Evolutionary conservation across 2,329 filamentous ascomycete species (phyloP).

Genomic region (Paecilomyces dactylethromorphus): DNA sequence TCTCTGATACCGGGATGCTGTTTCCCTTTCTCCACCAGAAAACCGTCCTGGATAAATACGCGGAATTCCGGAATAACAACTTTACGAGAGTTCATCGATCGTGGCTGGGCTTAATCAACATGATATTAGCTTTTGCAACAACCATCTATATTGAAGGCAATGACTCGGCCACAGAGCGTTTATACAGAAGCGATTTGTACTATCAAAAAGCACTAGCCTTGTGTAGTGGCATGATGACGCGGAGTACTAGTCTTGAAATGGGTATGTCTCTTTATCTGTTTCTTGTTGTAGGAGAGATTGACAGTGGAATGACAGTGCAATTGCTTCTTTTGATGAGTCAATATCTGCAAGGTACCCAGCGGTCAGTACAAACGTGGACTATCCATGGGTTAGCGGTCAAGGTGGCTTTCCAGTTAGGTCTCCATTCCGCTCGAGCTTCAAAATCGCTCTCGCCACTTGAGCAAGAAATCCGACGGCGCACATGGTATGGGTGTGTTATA

Average conservation of each 20-base stretch:
- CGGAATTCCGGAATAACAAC: not conserved
- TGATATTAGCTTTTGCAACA: conserved; percentile 21
- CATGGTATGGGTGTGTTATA: conserved; percentile 45
- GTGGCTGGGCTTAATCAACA: conserved; percentile 24
- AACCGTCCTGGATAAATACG: not conserved
- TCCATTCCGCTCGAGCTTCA: conserved; percentile 40
- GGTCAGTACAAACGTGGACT: conserved; percentile 49
- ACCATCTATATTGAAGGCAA: conserved; percentile 8
- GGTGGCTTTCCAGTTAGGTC: conserved; percentile 46
- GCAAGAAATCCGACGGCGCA: conserved; percentile 41
- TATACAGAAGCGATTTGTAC: conserved; percentile 11
- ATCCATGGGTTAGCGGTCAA: conserved; percentile 48
- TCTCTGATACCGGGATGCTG: not conserved
- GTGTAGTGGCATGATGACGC: conserved; percentile 12
- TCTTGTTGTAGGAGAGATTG: not conserved
- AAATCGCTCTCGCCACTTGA: conserved; percentile 33
- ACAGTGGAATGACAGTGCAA: conserved; percentile 32
- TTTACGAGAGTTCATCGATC: conserved; percentile 14
- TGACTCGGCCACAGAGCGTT: conserved; percentile 4
- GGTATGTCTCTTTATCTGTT: conserved; percentile 8
- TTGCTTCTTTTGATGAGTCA: conserved; percentile 44
- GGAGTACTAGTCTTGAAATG: conserved; percentile 15
- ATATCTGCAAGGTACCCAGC: conserved; percentile 50
- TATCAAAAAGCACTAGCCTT: conserved; percentile 14
- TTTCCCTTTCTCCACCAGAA: not conserved